Evolutionary conservation across 345 rosid genomes (phyloP).

Genomic region (Sapria himalayana): DNA sequence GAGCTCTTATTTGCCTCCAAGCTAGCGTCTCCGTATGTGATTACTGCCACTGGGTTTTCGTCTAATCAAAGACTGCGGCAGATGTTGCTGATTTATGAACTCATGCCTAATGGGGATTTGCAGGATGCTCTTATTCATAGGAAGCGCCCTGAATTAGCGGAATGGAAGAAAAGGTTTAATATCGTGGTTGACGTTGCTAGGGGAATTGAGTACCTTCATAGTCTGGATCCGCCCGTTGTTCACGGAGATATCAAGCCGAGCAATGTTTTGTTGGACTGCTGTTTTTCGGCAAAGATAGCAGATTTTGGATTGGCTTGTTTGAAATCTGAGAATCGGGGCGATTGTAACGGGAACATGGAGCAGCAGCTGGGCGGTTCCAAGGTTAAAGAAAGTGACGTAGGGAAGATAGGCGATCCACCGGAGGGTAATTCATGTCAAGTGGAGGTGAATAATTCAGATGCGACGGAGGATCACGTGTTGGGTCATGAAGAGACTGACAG

Average conservation of each 20-base stretch:
- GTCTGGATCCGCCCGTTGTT: slow-evolving; percentile 47
- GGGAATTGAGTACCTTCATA: slow-evolving; percentile 55
- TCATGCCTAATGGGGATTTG: slow-evolving; percentile 66
- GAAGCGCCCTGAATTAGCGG: slow-evolving; percentile 40
- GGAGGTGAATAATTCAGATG: slow-evolving; percentile 16
- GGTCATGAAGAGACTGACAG: slow-evolving; percentile 56
- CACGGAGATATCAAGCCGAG: slow-evolving; percentile 90
- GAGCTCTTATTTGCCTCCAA: slow-evolving; percentile 64
- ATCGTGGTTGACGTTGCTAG: slow-evolving; percentile 42
- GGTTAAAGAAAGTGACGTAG: slow-evolving; percentile 4
- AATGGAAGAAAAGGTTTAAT: slow-evolving; percentile 40
- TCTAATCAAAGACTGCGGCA: slow-evolving; percentile 37
- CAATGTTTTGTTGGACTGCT: slow-evolving; percentile 48
- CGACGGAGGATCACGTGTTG: slow-evolving; percentile 43
- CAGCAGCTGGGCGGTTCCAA: slow-evolving; percentile 8
- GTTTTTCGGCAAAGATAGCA: slow-evolving; percentile 48
- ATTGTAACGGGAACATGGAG: too few relatives aligned
- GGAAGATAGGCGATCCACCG: slow-evolving; percentile 7
- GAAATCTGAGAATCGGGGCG: slow-evolving; percentile 23
- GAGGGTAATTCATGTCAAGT: slow-evolving; percentile 15
- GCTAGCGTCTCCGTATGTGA: slow-evolving; percentile 31
- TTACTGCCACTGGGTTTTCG: slow-evolving; percentile 67
- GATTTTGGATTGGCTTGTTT: slow-evolving; percentile 81
- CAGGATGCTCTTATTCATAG: slow-evolving; percentile 71
- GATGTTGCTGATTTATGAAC: slow-evolving; percentile 57